Evolutionary conservation across 441 rosid genomes (phyloP).

Genomic region (Eruca vesicaria): DNA sequence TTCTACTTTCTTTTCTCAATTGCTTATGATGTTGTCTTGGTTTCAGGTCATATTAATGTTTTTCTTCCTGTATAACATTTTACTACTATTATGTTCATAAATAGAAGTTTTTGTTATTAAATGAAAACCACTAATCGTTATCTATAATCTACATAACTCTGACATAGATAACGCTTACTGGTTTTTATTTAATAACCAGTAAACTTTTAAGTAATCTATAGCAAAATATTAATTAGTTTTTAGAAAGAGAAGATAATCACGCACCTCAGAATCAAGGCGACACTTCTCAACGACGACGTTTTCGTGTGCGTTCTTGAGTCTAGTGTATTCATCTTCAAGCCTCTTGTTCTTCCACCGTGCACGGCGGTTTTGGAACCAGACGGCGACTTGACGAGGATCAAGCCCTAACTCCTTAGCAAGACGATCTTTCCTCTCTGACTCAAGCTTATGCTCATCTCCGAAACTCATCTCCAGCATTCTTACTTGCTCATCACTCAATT

Average conservation of each 20-base stretch:
- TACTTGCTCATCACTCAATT: constrained; percentile 64
- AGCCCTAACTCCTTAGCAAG: constrained; percentile 74
- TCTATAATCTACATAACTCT: not conserved
- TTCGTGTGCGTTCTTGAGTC: constrained; percentile 51
- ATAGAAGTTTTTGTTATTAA: not conserved
- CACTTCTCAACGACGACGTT: constrained; percentile 53
- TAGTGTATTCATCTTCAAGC: constrained; percentile 67
- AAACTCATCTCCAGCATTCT: constrained; percentile 60
- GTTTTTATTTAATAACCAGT: too few species aligned
- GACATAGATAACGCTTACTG: too few species aligned
- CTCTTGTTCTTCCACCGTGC: constrained; percentile 84
- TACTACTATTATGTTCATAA: not conserved
- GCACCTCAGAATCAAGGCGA: constrained; percentile 79
- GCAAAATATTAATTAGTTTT: not conserved
- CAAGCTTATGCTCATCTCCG: constrained; percentile 73
- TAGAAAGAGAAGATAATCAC: not conserved
- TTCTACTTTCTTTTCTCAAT: not conserved
- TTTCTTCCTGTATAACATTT: not conserved
- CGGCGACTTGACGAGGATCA: constrained; percentile 87
- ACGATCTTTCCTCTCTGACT: constrained; percentile 72
- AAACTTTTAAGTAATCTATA: not conserved
- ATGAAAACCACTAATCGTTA: not conserved
- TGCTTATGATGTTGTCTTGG: not conserved
- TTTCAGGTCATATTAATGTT: not conserved
- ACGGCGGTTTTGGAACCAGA: constrained; percentile 89